Base-by-base conservation (phyloP, 306 rosid genomes). In the Acmispon strigosus region DNA sequence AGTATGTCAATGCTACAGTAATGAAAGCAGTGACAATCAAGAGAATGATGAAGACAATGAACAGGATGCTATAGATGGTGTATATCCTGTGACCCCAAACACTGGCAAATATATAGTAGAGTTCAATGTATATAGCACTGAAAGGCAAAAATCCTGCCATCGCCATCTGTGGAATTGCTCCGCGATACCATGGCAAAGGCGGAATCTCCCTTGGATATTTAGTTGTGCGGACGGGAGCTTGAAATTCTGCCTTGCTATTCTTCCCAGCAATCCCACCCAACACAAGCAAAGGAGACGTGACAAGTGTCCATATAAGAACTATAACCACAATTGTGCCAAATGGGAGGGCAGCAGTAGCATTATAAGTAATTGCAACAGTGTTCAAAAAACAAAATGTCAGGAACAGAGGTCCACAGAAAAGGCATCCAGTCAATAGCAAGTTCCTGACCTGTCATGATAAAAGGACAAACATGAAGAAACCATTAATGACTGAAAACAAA, bases 131-230 rank as follows among this genome's bases (percentile, higher is more conserved):
- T 32, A 81, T 82, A 10, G 84, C 89, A 69, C 84, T 73, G 79
- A 82, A 85, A 58, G 89, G 89, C 66, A 85, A 68, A 79, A 78
- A 75, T 60, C 89, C 89, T 11, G 89, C 86, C 86, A 81, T 69
- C 2, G 82, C 89, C 86, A 85, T 79, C 68, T 81, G 86, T n/a
- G 86, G 82, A 79, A 79, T 2, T 36, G 86, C 10, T 22, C 79
- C 76, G 1, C 83, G 76, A 50, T 85, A 79, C 81, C 84, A 85
- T 0, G 89, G 85, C 79, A 85, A 49, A 72, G 86, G 85, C 0
- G 88, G 89, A 48, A 85, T 82, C 78, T 82, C 86, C 54, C 86
- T 73, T 54, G 89, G 89, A 70, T 79, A 79, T 66, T 85, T 85
- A 37, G 83, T 82, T 6, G 86, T 76, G 68, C 83, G 85, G 52